These are phyloP conservation scores for Allomyces javanicus DNA, from an alignment of 192 early-diverging fungal genomes.

Conservation along the genomic window DNA sequence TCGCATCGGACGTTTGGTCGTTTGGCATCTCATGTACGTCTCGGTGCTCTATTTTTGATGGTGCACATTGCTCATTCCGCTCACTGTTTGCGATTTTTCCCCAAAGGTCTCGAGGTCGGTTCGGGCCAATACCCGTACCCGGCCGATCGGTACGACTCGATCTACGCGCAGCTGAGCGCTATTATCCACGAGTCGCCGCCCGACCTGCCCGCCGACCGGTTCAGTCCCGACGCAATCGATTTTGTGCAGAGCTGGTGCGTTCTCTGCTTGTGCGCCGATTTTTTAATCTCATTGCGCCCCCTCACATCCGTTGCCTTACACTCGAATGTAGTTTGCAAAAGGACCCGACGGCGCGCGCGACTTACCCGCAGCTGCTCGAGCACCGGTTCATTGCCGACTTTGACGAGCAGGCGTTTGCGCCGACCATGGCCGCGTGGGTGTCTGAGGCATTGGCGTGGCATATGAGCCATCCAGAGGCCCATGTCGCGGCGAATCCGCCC, in stretches of 20 bases:
- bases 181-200: conserved; percentile 68
- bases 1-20: conserved; percentile 85
- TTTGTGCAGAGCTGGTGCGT: conserved; percentile 58
- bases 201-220: conserved; percentile 37
- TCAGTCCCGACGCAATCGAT: conserved; percentile 45
- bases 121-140: conserved; percentile 65
- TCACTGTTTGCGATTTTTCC: too few relatives aligned
- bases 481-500: too few relatives aligned
- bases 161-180: conserved; percentile 73
- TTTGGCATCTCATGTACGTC: conserved; percentile 52
- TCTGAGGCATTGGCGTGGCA: conserved; percentile 24
- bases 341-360: conserved; percentile 44
- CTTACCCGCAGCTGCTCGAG: conserved; percentile 52
- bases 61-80: too few relatives aligned
- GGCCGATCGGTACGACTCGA: conserved; percentile 36
- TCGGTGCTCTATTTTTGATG: too few relatives aligned
- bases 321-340: conserved; percentile 33
- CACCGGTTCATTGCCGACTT: conserved; percentile 57
- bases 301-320: background rate
- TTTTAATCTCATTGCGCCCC: background rate
- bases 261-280: background rate
- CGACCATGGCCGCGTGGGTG: conserved; percentile 76
- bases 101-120: conserved; percentile 44
- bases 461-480: too few relatives aligned
- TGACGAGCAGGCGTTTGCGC: conserved; percentile 19